phyloP scores from a whole-genome alignment of 352 stramenopile species.

The Pythium grandisporangium region DNA sequence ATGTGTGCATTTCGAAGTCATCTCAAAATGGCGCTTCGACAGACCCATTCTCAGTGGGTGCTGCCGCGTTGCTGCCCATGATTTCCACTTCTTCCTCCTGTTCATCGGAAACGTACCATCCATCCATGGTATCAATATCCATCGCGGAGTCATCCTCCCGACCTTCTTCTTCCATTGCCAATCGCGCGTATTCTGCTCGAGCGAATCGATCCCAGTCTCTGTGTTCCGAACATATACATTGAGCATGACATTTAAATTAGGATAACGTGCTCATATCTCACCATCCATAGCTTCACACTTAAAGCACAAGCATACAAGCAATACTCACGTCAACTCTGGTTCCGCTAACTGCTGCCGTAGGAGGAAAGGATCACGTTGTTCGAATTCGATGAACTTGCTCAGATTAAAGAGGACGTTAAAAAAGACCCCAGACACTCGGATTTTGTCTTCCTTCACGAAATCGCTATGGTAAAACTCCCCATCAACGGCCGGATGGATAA shows the following conservation, averaged over 20 bases:
- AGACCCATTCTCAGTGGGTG: constrained; percentile 26
- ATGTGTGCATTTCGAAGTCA: too few relatives aligned
- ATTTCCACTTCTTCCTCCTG: constrained; percentile 62
- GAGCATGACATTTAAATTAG: too few relatives aligned
- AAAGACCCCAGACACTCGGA: constrained; percentile 91
- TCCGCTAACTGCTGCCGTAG: constrained; percentile 90
- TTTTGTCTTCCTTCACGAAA: constrained; percentile 81
- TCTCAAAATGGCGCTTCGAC: constrained; percentile 63
- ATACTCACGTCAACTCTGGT: constrained; percentile 75
- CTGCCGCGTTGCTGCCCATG: constrained; percentile 14
- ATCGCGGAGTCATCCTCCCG: constrained; percentile 84
- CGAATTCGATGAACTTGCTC: constrained; percentile 99
- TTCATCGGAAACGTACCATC: constrained; percentile 82
- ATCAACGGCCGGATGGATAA: constrained; percentile 68
- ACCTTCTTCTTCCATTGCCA: constrained; percentile 96
- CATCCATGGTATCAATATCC: constrained; percentile 87
- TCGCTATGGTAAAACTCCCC: constrained; percentile 76
- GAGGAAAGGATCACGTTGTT: constrained; percentile 97
- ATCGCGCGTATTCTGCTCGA: constrained; percentile 93
- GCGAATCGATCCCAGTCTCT: constrained; percentile 98
- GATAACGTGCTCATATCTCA: not conserved
- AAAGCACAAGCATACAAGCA: constrained; percentile 1
- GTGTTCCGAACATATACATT: not conserved
- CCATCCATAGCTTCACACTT: constrained; percentile 2
- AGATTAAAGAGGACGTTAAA: constrained; percentile 99